Evolutionary conservation across 345 rosid genomes (phyloP).

Genomic region (Cardamine chenopodiifolia): DNA sequence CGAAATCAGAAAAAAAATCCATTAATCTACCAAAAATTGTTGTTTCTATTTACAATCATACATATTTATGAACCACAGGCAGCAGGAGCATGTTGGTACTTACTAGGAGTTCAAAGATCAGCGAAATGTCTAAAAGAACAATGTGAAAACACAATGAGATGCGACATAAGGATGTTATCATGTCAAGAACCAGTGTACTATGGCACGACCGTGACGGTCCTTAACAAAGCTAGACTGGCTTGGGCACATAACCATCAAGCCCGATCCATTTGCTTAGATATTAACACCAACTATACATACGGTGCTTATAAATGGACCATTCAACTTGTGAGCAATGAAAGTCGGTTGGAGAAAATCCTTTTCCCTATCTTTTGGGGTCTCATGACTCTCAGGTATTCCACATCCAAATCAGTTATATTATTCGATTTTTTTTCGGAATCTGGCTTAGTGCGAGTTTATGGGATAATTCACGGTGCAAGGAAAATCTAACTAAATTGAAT

Average conservation of each 20-base stretch:
- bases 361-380: slow-evolving; percentile 97
- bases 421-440: neutral
- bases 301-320: slow-evolving; percentile 95
- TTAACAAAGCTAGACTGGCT: slow-evolving; percentile 50
- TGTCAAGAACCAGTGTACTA: slow-evolving; percentile 78
- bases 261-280: slow-evolving; percentile 61
- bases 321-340: slow-evolving; percentile 77
- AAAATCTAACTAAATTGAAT: neutral
- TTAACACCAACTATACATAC: slow-evolving; percentile 61
- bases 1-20: neutral
- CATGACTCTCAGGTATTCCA: slow-evolving; percentile 85
- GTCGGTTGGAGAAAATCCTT: slow-evolving; percentile 83
- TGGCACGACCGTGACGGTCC: slow-evolving; percentile 59
- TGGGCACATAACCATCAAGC: slow-evolving; percentile 71
- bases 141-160: slow-evolving; percentile 54
- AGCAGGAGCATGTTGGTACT: slow-evolving; percentile 98
- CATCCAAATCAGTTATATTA: neutral
- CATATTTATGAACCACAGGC: slow-evolving; percentile 50
- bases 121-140: slow-evolving; percentile 78
- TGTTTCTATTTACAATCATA: neutral
- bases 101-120: slow-evolving; percentile 84
- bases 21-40: neutral
- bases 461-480: neutral
- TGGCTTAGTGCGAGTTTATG: neutral
- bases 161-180: slow-evolving; percentile 58